Conservation (phyloP, 2,329 filamentous ascomycete genomes). For the Dendryphion nanum region DNA sequence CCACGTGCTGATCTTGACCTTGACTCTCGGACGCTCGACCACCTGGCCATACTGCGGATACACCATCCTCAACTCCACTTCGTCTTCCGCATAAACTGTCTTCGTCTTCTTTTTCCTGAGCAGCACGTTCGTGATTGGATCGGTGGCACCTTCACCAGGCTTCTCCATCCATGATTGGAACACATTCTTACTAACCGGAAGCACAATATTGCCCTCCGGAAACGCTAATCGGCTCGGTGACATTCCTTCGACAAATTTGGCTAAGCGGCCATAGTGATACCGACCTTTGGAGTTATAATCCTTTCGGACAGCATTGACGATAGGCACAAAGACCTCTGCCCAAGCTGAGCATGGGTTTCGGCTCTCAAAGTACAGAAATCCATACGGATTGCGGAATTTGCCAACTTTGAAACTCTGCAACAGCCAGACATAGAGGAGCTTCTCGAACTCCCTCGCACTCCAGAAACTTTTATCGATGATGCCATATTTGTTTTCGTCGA, state of each 20-base stretch:
- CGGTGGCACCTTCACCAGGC: not conserved
- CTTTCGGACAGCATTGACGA: constrained; percentile 27
- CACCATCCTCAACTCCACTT: constrained; percentile 26
- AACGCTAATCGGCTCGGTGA: constrained; percentile 30
- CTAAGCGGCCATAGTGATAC: constrained; percentile 29
- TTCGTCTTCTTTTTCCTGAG: constrained; percentile 5
- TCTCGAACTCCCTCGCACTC: constrained; percentile 27
- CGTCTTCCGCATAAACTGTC: constrained; percentile 23
- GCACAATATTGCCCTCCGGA: constrained; percentile 25
- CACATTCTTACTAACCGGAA: constrained; percentile 1
- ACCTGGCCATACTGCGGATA: constrained; percentile 31
- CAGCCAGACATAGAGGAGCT: constrained; percentile 32
- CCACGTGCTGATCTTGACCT: constrained; percentile 24
- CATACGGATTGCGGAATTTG: constrained; percentile 23
- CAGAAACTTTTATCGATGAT: constrained; percentile 27
- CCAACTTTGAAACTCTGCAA: constrained; percentile 33
- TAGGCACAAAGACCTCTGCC: constrained; percentile 28
- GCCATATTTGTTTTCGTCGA: constrained; percentile 12
- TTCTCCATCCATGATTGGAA: not conserved
- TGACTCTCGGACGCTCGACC: constrained; percentile 30
- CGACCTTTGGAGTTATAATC: constrained; percentile 27
- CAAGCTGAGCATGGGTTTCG: constrained; percentile 27
- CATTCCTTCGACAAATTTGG: constrained; percentile 27
- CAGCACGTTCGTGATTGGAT: not conserved
- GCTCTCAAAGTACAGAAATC: constrained; percentile 28